A percentile compares a stretch with the other conserved stretches of the same genome.
Conservation (phyloP, 2,329 filamentous ascomycete species). For the Endoconidiophora polonica region DNA sequence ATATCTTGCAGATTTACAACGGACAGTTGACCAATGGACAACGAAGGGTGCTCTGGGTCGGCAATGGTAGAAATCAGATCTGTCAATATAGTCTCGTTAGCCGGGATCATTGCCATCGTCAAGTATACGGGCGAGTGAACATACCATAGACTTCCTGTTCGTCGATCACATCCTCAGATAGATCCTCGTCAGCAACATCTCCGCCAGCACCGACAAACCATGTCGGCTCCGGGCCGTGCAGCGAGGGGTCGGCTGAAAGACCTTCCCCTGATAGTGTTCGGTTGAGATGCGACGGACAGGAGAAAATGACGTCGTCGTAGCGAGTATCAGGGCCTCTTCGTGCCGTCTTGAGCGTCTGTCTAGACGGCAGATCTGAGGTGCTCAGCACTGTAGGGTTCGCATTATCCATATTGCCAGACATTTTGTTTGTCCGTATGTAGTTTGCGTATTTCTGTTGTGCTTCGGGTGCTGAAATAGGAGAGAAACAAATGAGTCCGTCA, state of each 20-base stretch:
- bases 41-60: constrained; percentile 77
- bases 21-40: constrained; percentile 80
- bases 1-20: constrained; percentile 97
- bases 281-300: constrained; percentile 28
- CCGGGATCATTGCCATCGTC: not conserved
- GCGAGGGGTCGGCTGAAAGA: not conserved
- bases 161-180: constrained; percentile 58
- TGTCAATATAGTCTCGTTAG: not conserved
- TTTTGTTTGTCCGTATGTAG: not conserved
- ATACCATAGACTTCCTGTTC: constrained; percentile 92
- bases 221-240: constrained; percentile 1
- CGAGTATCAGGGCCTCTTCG: constrained; percentile 31
- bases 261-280: constrained; percentile 18
- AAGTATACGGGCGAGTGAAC: constrained; percentile 14
- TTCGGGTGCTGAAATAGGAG: not conserved
- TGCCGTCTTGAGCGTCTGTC: constrained; percentile 32
- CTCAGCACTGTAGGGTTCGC: constrained; percentile 89
- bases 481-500: not conserved
- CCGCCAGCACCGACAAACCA: constrained; percentile 22
- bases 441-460: not conserved
- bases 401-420: constrained; percentile 38
- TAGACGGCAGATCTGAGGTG: constrained; percentile 72
- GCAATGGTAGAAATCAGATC: constrained; percentile 90
- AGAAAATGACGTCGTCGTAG: constrained; percentile 30
- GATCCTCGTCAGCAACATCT: constrained; percentile 33